Conservation (phyloP, 2,329 filamentous ascomycete species). For the Neopestalotiopsis sp. region DNA sequence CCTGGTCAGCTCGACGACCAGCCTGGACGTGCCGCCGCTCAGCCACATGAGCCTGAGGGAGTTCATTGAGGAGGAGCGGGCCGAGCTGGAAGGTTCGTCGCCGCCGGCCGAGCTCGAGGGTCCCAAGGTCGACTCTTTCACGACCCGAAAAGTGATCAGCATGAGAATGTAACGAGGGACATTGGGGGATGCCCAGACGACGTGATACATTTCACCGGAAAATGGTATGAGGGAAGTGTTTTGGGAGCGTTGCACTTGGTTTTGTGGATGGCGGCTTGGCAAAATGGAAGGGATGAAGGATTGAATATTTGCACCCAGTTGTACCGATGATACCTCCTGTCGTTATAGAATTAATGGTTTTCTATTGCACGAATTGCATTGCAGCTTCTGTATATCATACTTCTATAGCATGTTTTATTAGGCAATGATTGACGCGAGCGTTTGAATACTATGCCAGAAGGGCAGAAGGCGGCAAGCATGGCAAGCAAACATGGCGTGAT, state of each 20-base stretch:
- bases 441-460: background rate
- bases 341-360: background rate
- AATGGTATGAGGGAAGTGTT: background rate
- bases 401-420: background rate
- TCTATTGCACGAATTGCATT: background rate
- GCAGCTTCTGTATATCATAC: background rate
- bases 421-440: background rate
- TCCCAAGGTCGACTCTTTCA: conserved; percentile 3
- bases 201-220: background rate
- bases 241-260: background rate
- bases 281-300: background rate
- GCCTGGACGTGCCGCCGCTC: conserved; percentile 8
- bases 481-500: background rate
- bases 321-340: background rate
- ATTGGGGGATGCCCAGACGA: background rate
- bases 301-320: background rate
- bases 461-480: background rate
- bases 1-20: conserved; percentile 14
- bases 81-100: conserved; percentile 14
- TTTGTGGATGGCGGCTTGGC: background rate
- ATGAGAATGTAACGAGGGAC: conserved; percentile 3
- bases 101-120: conserved; percentile 14
- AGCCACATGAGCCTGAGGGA: conserved; percentile 13
- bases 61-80: background rate
- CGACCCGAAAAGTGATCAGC: background rate